Evolutionary conservation across 805 yeast genomes (phyloP), one percentile per base, ranked within the genome.

Genomic region (Candida saitoana): DNA sequence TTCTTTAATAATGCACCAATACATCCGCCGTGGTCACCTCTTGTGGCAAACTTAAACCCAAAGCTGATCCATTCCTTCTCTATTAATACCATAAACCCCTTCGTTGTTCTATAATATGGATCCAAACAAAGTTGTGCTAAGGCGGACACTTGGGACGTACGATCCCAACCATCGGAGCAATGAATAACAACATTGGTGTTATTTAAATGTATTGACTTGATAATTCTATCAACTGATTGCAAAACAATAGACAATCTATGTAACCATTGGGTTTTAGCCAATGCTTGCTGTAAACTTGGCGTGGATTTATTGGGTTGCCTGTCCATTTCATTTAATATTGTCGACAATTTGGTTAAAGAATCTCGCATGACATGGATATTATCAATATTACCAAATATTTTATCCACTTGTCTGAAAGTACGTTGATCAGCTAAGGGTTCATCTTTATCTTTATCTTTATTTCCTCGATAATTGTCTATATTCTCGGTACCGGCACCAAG

Each of bases 151-250:
- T 93, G 98, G 0, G 97, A 80, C 0, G 99, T 93, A 44, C 99
- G 71, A 58, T 93, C 99, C 99, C 99, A 93, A 1, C 99, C 99
- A 66, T 93, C 99, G 1, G 97, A 88, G 59, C 99, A 93, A 65
- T 93, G 99, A 5, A 93, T 76, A 7, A 93, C 58, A 3, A 91
- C 74, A 59, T 91, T 95, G 15, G 93, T 84, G 47, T 82, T 79
- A 60, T 88, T 87, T 51, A 83, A 77, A 41, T 87, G 86, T 17
- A 93, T 74, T n/a, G 91, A 84, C 55, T 87, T 84, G 18, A 84
- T 79, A 36, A 93, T 76, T 27, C 85, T 73, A 42, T 86, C 90
- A 0, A 89, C 84, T 0, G 95, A 82, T 37, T 80, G 80, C 38
- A 93, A 60, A 27, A 91, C 71, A 16, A 84, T 71, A 8, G 80